Percentiles rank a stretch among this genome's conserved stretches.
Evolutionary conservation across 2,329 filamentous ascomycete species (phyloP).

Genomic region (Zymoseptoria passerinii): DNA sequence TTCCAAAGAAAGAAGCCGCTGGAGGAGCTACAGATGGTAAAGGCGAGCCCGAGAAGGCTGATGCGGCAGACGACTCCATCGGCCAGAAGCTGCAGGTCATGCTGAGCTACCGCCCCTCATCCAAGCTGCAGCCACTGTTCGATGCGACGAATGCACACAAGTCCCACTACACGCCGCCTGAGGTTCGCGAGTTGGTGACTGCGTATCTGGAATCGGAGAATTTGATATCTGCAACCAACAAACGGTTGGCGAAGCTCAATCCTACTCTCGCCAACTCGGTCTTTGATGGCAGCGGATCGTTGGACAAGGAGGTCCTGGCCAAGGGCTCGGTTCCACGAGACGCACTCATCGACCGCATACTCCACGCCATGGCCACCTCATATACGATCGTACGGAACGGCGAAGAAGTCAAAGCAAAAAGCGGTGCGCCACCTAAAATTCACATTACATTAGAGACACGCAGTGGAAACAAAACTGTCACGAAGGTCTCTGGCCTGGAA

Average conservation of each 20-base stretch:
- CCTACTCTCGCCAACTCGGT: constrained; percentile 56
- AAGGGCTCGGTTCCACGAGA: constrained; percentile 53
- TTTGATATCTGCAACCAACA: constrained; percentile 50
- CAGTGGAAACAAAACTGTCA: constrained; percentile 59
- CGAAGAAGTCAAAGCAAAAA: constrained; percentile 48
- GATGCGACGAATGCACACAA: constrained; percentile 39
- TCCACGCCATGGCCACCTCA: constrained; percentile 48
- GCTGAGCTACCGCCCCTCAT: constrained; percentile 49
- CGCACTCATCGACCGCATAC: constrained; percentile 50
- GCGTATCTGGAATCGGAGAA: constrained; percentile 52
- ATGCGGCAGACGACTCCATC: constrained; percentile 33
- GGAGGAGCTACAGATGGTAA: constrained; percentile 31
- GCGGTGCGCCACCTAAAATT: constrained; percentile 53
- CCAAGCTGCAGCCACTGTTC: constrained; percentile 50
- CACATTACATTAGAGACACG: constrained; percentile 54
- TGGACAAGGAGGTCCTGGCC: constrained; percentile 50
- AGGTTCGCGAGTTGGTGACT: constrained; percentile 50
- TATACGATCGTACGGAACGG: constrained; percentile 49
- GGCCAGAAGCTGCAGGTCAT: constrained; percentile 44
- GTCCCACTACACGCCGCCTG: constrained; percentile 49
- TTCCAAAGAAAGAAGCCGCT: constrained; percentile 49
- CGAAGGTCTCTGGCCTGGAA: constrained; percentile 54
- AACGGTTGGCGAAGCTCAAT: constrained; percentile 53
- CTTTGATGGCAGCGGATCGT: constrained; percentile 44
- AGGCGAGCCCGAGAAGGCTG: constrained; percentile 30